Evolutionary conservation across 73 alveolate genomes (phyloP), one percentile per base, ranked within the genome.

Genomic region (Stentor roeselii): DNA sequence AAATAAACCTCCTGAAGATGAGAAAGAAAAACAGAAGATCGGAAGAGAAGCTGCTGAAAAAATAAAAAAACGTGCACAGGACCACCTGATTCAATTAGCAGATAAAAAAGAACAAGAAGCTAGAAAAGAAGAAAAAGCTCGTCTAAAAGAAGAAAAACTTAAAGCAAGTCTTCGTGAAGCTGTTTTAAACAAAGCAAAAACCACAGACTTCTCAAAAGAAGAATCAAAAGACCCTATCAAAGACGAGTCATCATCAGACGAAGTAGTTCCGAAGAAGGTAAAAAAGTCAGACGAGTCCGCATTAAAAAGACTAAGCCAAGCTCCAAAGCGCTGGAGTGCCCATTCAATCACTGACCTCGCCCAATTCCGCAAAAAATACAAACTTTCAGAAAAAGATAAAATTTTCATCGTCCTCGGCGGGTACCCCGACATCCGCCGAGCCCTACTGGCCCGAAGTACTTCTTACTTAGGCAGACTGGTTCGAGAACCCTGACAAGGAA

Each of bases 391-490:
- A 36, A 75, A 77, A 32, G 82, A 78, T 34, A 88, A 80, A 77
- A 86, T 88, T n/a, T 97, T 92, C 80, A 82, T 93, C 36, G 86
- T 96, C 36, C 67, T 91, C 36, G 98, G 98, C 31, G 98, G 98
- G 21, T 95, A 92, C 89, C 93, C 92, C 3, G 97, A 96, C 82
- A 84, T 97, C 60, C 83, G 84, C 40, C 89, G 88, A 86, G 95
- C 99, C 0, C 84, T 97, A 60, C 58, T 60, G 30, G 78, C 88
- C 42, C 90, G 99, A 89, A 99, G 99, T 36, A 67, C n/a, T n/a
- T 21, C 21, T 67, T 32, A 67, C n/a, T 21, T 67, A 67, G 80
- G n/a, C n/a, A 67, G 80, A 67, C 80, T 97, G 99, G 99, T 92
- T 89, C 36, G 98, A 93, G 88, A 93, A 91, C 83, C 93, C 95